Conservation (phyloP, 192 early-diverging fungal species). For the Tieghemiomyces parasiticus region DNA sequence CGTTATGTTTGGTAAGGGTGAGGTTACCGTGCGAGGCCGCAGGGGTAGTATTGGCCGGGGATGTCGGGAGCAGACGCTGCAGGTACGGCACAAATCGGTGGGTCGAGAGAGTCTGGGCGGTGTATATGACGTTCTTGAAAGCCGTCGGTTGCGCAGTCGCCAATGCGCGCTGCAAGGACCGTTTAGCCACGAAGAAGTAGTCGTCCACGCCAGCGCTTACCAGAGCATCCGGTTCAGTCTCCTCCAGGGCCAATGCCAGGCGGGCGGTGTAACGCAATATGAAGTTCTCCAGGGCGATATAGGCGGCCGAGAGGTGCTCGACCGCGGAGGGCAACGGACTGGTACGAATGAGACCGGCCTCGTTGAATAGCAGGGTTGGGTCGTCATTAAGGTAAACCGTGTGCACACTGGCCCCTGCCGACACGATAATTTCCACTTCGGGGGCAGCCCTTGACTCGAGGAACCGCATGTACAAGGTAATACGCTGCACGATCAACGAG, state of each 20-base stretch:
- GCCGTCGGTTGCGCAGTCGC: conserved; percentile 54
- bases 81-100: conserved; percentile 17
- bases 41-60: too few relatives aligned
- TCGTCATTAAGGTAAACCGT: not conserved
- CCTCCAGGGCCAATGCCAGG: conserved; percentile 24
- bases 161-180: conserved; percentile 50
- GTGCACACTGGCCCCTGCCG: not conserved
- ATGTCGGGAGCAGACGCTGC: conserved; percentile 9
- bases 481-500: conserved; percentile 63
- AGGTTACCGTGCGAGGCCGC: not conserved
- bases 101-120: conserved; percentile 31
- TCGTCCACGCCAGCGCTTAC: conserved; percentile 75
- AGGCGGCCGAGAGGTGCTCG: conserved; percentile 15
- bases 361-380: not conserved
- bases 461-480: conserved; percentile 69
- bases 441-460: conserved; percentile 60
- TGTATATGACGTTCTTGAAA: conserved; percentile 52
- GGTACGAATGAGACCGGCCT: not conserved
- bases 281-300: conserved; percentile 17
- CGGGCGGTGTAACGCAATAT: not conserved
- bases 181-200: conserved; percentile 81
- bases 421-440: conserved; percentile 11
- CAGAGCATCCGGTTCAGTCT: conserved; percentile 26
- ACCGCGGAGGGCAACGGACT: not conserved
- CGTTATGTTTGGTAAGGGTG: not conserved